Evolutionary conservation across 306 rosid species (phyloP).

Genomic region (Pyrus bretschneideri): DNA sequence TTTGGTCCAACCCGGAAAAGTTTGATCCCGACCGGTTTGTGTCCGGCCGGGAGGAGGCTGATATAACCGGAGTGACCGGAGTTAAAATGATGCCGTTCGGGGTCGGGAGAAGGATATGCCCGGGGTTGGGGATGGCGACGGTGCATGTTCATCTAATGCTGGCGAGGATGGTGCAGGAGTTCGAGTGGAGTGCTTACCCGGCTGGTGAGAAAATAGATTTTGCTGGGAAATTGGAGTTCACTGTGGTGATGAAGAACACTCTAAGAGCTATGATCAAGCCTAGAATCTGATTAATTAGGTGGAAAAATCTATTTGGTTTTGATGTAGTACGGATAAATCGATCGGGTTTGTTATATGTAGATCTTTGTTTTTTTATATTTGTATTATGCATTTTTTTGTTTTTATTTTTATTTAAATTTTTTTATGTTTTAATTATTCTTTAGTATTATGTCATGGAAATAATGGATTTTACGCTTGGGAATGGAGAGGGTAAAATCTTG

Average conservation of each 20-base stretch:
- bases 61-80: slow-evolving; percentile 52
- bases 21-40: slow-evolving; percentile 73
- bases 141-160: slow-evolving; percentile 67
- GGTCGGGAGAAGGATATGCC: slow-evolving; percentile 81
- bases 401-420: not conserved
- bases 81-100: slow-evolving; percentile 86
- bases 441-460: not conserved
- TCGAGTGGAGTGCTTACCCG: slow-evolving; percentile 67
- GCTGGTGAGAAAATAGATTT: slow-evolving; percentile 45
- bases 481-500: too few species aligned
- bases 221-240: slow-evolving; percentile 64
- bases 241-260: slow-evolving; percentile 77
- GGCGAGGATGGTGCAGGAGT: slow-evolving; percentile 90
- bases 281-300: slow-evolving; percentile 27
- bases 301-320: not conserved
- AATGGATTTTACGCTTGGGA: not conserved
- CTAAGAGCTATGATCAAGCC: slow-evolving; percentile 55
- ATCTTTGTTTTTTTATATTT: not conserved
- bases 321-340: not conserved
- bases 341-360: not conserved
- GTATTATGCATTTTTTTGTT: not conserved
- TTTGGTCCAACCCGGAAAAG: slow-evolving; percentile 65
- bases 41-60: slow-evolving; percentile 56
- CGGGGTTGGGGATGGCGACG: slow-evolving; percentile 78
- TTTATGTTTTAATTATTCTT: not conserved